These are phyloP conservation scores for Metarhizium brunneum DNA, from an alignment of 2,329 filamentous ascomycete genomes.

Conservation along the genomic window DNA sequence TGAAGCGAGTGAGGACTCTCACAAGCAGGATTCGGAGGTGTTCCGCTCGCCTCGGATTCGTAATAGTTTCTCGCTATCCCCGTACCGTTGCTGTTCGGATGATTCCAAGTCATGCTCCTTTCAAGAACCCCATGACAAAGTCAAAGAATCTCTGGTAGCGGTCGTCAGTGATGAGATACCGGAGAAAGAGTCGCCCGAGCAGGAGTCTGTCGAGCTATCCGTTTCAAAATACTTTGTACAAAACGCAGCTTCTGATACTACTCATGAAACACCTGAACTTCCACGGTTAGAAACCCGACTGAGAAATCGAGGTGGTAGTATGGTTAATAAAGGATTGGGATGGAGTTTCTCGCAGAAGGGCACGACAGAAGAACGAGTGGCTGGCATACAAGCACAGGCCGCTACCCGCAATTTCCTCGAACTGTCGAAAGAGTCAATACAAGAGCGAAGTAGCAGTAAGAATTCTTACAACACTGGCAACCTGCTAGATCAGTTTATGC, in stretches of 20 bases:
- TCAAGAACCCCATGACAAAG: background rate
- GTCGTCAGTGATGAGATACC: background rate
- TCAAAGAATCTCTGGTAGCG: background rate
- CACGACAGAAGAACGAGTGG: background rate
- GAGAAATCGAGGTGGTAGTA: background rate
- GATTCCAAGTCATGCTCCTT: background rate
- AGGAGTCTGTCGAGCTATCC: background rate
- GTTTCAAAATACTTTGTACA: background rate
- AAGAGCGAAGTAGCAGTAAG: background rate
- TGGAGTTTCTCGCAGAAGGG: background rate
- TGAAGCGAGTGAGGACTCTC: background rate
- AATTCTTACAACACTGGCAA: background rate
- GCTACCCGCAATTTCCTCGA: background rate
- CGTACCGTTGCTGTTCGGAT: background rate
- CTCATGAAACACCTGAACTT: background rate
- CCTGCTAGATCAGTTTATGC: constrained; percentile 6
- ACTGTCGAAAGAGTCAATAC: background rate
- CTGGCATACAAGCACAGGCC: background rate
- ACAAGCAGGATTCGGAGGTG: background rate
- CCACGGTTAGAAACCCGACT: background rate
- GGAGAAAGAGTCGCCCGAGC: background rate
- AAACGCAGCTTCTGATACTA: background rate
- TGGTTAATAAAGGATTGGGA: background rate
- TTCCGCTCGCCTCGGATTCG: background rate
- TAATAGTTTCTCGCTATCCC: background rate